Conservation (phyloP, 441 rosid species). For the Arabidopsis hybrid region DNA sequence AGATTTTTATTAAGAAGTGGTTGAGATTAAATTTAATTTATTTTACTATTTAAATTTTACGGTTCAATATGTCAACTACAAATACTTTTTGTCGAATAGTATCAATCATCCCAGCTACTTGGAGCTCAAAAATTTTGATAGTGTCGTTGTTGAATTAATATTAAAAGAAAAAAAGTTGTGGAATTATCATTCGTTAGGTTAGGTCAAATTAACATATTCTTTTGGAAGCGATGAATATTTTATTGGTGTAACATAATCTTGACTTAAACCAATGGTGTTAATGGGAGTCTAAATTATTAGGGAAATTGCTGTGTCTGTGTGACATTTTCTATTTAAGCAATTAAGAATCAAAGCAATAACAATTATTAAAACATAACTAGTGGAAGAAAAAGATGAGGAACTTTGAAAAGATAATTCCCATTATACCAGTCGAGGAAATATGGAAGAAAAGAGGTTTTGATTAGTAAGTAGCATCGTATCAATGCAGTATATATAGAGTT, state of each 20-base stretch:
- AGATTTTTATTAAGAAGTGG: neutral
- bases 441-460: too few species aligned
- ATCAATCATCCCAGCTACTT: slow-evolving; percentile 10
- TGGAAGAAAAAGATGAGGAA: neutral
- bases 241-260: slow-evolving; percentile 3
- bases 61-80: slow-evolving; percentile 13
- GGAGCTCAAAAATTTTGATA: slow-evolving; percentile 5
- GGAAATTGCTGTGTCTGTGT: neutral
- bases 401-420: too few species aligned
- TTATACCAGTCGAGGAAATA: neutral
- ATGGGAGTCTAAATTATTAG: neutral
- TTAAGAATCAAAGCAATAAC: neutral
- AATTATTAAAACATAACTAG: neutral
- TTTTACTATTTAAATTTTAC: too few species aligned
- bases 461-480: too few species aligned
- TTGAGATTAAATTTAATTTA: neutral
- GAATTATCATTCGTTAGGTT: neutral
- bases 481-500: too few species aligned
- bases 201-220: neutral
- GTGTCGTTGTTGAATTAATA: neutral
- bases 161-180: neutral
- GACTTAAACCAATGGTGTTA: neutral
- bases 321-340: neutral
- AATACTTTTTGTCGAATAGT: neutral
- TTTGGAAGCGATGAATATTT: neutral